phyloP scores from a whole-genome alignment of 495 filamentous ascomycete genomes.

The Corynascus novoguineensis region DNA sequence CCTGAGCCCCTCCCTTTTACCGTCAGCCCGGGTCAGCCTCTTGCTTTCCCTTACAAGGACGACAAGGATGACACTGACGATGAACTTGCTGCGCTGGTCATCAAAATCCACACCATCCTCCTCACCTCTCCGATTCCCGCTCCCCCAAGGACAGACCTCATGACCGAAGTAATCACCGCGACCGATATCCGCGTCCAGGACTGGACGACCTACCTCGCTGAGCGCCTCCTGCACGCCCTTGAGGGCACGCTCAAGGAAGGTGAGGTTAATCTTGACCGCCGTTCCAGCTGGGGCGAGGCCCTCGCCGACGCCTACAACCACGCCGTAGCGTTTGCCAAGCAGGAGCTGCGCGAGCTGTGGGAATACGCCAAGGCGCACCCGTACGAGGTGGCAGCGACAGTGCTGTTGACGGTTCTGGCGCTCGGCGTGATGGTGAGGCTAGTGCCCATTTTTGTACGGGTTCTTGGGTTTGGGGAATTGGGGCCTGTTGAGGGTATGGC shows the following conservation, averaged over 20 bases:
- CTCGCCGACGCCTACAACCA: slow-evolving; percentile 15
- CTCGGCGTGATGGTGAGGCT: slow-evolving; percentile 46
- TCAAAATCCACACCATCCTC: background rate
- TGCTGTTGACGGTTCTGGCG: slow-evolving; percentile 37
- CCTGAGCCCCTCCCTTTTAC: too few relatives aligned
- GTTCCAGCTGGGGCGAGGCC: slow-evolving; percentile 14
- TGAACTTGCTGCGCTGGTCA: too few relatives aligned
- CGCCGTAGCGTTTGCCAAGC: background rate
- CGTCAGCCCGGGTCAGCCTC: too few relatives aligned
- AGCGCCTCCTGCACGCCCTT: slow-evolving; percentile 10
- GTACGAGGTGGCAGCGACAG: slow-evolving; percentile 11
- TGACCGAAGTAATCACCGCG: background rate
- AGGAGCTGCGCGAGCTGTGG: slow-evolving; percentile 11
- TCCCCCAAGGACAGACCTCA: background rate
- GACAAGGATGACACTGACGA: too few relatives aligned
- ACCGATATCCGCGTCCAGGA: background rate
- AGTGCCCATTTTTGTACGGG: slow-evolving; percentile 40
- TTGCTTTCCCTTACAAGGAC: too few relatives aligned
- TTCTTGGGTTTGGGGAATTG: slow-evolving; percentile 45
- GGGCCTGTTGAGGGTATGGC: slow-evolving; percentile 34
- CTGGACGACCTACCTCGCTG: slow-evolving; percentile 18
- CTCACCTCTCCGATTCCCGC: background rate
- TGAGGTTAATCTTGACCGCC: too few relatives aligned
- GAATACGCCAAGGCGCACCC: slow-evolving; percentile 20
- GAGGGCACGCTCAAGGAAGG: slow-evolving; percentile 10